Base-by-base conservation (phyloP, 495 filamentous ascomycete species). In the Pyrenula aspistea region DNA sequence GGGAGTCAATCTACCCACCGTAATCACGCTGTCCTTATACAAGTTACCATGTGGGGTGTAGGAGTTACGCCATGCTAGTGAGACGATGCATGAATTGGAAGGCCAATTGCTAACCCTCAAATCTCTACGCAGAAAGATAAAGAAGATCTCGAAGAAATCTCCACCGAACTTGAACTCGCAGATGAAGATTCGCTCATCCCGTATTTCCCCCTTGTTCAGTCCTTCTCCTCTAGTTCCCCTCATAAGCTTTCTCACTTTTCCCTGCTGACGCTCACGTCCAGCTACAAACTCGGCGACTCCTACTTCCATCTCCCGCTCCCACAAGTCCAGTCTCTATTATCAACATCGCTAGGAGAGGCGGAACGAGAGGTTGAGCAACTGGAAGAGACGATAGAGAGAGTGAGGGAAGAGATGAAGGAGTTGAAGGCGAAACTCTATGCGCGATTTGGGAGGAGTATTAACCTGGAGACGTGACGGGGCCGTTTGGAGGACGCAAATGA, bases 281-380 rank as follows among this genome's bases (percentile, higher is more conserved):
- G 92, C 11, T 97, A 96, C 74, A 95, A 94, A 74, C 88, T 98
- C 56, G 93, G 93, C 47, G 94, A 98, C 68, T 84, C 90, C 23
- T 98, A 97, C 76, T 80, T 97, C 64, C 87, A 88, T 31, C 72
- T 98, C 12, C 86, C 89, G 1, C 77, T 95, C 12, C 64, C 79
- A 22, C 87, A 97, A 62, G 92, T 90, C 12, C 91, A 95, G 67
- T 80, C 89, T 56, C 75, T 96, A 65, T 84, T 98, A 8, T 73
- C 83, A 12, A 68, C 80, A 15, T 87, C 87, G 1, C 83, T 83
- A 1, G 78, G 85, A 57, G 76, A 77, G 63, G 83, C 95, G 53
- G 86, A 93, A 56, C 71, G 83, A 49, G 88, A 92, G 36, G 84
- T 96, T 1, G 72, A 77, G 19, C 80, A 69, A 61, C 72, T 96